Conservation (phyloP, 495 filamentous ascomycete genomes). For the Penicillium tannophilum region DNA sequence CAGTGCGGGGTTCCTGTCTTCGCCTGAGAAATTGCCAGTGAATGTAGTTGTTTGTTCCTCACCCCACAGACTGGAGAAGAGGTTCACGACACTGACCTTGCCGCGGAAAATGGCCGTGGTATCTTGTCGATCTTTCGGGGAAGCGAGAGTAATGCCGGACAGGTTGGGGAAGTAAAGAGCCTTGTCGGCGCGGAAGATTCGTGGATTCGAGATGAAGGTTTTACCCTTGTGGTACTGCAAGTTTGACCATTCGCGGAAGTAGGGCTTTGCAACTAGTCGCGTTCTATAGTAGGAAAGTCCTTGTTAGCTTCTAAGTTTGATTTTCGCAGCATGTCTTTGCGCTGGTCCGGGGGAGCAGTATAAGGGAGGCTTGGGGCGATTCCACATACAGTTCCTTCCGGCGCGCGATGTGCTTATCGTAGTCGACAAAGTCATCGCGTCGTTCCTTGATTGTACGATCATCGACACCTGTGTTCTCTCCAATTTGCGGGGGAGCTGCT, state of each 20-base stretch:
- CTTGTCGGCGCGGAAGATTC: conserved; percentile 71
- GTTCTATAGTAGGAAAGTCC: conserved; percentile 34
- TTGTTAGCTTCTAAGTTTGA: conserved; percentile 1
- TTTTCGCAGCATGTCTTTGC: neutral
- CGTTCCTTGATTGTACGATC: conserved; percentile 63
- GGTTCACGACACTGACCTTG: conserved; percentile 71
- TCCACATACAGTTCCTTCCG: conserved; percentile 66
- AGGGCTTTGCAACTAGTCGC: conserved; percentile 69
- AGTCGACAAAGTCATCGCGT: conserved; percentile 80
- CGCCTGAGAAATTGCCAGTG: conserved; percentile 62
- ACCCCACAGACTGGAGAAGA: conserved; percentile 84
- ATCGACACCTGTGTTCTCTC: conserved; percentile 81
- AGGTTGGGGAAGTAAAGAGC: conserved; percentile 95
- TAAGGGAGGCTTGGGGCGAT: neutral
- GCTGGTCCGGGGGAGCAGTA: neutral
- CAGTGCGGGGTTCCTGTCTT: conserved; percentile 62
- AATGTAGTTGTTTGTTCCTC: conserved; percentile 78
- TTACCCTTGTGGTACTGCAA: conserved; percentile 83
- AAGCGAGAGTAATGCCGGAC: conserved; percentile 69
- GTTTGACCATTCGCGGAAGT: conserved; percentile 91
- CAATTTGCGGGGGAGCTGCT: conserved; percentile 64
- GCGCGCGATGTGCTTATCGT: conserved; percentile 75
- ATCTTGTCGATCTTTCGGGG: conserved; percentile 52
- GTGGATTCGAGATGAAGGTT: conserved; percentile 76
- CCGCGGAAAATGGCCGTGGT: conserved; percentile 73